Percentiles rank a stretch among this genome's conserved stretches.
phyloP scores from a whole-genome alignment of 768 basidiomycete species.

The Pleurotus cornucopiae region DNA sequence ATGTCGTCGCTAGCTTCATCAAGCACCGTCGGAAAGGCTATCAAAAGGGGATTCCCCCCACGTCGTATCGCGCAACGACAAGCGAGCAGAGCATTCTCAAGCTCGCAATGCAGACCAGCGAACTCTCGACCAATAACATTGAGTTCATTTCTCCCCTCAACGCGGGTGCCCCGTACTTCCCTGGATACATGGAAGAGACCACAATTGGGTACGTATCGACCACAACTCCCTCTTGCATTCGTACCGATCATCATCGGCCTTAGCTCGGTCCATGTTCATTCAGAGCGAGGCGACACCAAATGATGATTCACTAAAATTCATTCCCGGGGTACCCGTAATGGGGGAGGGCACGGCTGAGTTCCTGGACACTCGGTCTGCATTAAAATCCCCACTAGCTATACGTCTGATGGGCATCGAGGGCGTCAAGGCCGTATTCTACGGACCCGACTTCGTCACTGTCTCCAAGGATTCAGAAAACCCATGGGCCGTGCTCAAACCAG shows the following conservation, averaged over 20 bases:
- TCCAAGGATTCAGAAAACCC: slow-evolving; percentile 82
- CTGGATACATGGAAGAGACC: slow-evolving; percentile 10
- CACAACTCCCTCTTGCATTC: too few relatives aligned
- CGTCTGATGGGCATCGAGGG: slow-evolving; percentile 94
- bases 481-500: slow-evolving; percentile 93
- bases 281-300: slow-evolving; percentile 98
- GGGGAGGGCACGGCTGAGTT: slow-evolving; percentile 90
- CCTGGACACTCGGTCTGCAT: slow-evolving; percentile 80
- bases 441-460: slow-evolving; percentile 97
- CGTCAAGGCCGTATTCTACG: slow-evolving; percentile 86
- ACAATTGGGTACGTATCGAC: slow-evolving; percentile 22
- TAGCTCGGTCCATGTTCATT: slow-evolving; percentile 93
- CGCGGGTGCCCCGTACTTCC: not conserved
- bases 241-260: slow-evolving; percentile 1
- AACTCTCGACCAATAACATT: not conserved
- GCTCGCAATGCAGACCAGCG: not conserved
- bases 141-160: not conserved
- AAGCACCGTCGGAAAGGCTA: not conserved
- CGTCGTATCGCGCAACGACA: not conserved
- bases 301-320: slow-evolving; percentile 96
- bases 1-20: slow-evolving; percentile 9
- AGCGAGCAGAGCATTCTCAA: not conserved
- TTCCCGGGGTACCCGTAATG: slow-evolving; percentile 90
- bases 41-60: not conserved
- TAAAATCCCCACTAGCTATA: slow-evolving; percentile 91